A percentile compares a stretch with the other conserved stretches of the same genome.
Evolutionary conservation across 2,329 filamentous ascomycete genomes (phyloP).

Genomic region (Arthroderma sp.): DNA sequence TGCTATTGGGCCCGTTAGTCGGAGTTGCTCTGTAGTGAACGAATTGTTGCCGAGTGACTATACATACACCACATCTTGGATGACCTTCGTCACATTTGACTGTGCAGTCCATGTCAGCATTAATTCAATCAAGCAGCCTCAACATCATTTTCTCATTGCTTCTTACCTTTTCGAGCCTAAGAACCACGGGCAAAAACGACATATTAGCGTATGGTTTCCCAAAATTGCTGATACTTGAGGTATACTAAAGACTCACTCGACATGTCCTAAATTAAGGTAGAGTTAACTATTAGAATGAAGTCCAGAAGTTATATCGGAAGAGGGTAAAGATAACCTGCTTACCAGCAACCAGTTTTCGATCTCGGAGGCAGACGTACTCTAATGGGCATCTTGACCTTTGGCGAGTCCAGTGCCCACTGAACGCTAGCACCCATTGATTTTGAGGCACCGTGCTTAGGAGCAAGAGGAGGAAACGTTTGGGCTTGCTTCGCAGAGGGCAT

Average conservation of each 20-base stretch:
- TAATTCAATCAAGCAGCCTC: too few relatives aligned
- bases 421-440: constrained; percentile 20
- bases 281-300: neutral
- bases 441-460: constrained; percentile 29
- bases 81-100: constrained; percentile 46
- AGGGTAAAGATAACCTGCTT: constrained; percentile 14
- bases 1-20: constrained; percentile 23
- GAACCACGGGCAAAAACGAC: constrained; percentile 2
- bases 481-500: constrained; percentile 26
- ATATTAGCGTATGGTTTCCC: neutral
- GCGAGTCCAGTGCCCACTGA: constrained; percentile 17
- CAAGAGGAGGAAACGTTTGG: constrained; percentile 30
- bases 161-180: constrained; percentile 23
- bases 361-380: constrained; percentile 39
- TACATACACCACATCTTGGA: constrained; percentile 40
- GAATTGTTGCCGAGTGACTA: constrained; percentile 2
- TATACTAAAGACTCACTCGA: constrained; percentile 21
- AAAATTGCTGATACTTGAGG: neutral
- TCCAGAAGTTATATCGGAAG: neutral
- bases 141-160: neutral
- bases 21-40: neutral
- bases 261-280: constrained; percentile 25
- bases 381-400: constrained; percentile 22
- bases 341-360: constrained; percentile 43
- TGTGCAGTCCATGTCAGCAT: constrained; percentile 8